phyloP scores from a whole-genome alignment of 2,329 filamentous ascomycete genomes.

The Rasamsonia emersonii region DNA sequence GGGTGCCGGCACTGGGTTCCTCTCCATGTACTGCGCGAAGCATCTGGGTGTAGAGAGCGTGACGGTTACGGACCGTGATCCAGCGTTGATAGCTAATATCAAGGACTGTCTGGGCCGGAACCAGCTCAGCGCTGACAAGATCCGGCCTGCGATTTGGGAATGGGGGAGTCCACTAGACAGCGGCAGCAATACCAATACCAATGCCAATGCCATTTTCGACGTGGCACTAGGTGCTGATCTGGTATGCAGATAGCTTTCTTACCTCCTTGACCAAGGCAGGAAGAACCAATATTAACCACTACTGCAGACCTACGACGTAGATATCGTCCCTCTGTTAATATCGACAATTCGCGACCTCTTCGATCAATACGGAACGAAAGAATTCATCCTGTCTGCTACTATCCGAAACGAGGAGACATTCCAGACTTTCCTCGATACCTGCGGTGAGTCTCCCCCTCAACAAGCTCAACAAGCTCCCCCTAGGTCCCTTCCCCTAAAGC shows the following conservation, averaged over 20 bases:
- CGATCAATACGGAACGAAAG: constrained; percentile 41
- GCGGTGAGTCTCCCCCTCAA: constrained; percentile 39
- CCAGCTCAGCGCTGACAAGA: constrained; percentile 11
- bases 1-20: constrained; percentile 58
- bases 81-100: constrained; percentile 31
- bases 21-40: constrained; percentile 56
- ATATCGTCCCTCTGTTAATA: constrained; percentile 49
- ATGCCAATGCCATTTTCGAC: constrained; percentile 24
- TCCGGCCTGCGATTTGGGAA: constrained; percentile 32
- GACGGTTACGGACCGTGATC: constrained; percentile 55
- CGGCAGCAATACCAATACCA: too few species aligned
- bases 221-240: constrained; percentile 35
- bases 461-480: too few species aligned
- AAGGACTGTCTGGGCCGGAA: constrained; percentile 29
- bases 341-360: constrained; percentile 50
- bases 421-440: constrained; percentile 48
- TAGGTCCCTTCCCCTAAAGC: too few species aligned
- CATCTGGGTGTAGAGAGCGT: constrained; percentile 47
- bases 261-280: neutral
- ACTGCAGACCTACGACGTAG: constrained; percentile 52
- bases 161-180: constrained; percentile 30
- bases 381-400: constrained; percentile 52
- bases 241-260: constrained; percentile 18
- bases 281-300: too few species aligned
- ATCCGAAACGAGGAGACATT: constrained; percentile 57